Base-by-base conservation (phyloP, 768 basidiomycete species). In the Grammothele lineata region DNA sequence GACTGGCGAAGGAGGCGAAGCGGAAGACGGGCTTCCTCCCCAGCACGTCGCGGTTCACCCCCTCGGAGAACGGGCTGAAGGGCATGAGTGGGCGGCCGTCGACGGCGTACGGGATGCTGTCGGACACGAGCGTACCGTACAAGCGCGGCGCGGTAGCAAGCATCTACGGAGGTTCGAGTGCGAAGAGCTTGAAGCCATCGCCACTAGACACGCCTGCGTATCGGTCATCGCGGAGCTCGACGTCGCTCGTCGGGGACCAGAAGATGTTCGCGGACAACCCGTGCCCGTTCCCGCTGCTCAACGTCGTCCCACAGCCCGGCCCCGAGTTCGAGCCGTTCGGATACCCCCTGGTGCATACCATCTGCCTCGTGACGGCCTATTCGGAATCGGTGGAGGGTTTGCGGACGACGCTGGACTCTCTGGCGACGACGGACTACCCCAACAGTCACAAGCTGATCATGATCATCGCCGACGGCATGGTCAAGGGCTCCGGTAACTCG, bases 401-500 rank as follows among this genome's bases (percentile, higher is more conserved):
- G 1, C 81, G 95, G 32, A 99, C 96, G 15, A 99, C 96, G 0
- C 74, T 99, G n/a, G 96, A 99, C 66, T 97, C 96, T 1, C 78
- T 99, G 34, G 92, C 94, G 6, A 98, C 96, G 3, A 97, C 95
- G 24, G 95, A 98, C 66, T 99, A 97, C 62, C 95, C 96, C 26
- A 97, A 97, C 69, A 89, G 86, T 56, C 96, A 99, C 73, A 98
- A 98, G 61, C 63, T 96, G 45, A 87, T 99, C 53, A 71, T 99
- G 50, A 86, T 99, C 61, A 94, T 98, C 53, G 91, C 92, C 37
- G 96, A 99, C 62, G 96, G 96, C 57, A 92, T 96, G 88, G 96
- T 98, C 62, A 91, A 92, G 72, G 96, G 95, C 60, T 85, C 84
- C 22, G 95, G 94, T 9, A 97, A 96, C 59, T 67, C 76, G 41